Conservation (phyloP, 768 basidiomycete species). For the Podaxis sp. region DNA sequence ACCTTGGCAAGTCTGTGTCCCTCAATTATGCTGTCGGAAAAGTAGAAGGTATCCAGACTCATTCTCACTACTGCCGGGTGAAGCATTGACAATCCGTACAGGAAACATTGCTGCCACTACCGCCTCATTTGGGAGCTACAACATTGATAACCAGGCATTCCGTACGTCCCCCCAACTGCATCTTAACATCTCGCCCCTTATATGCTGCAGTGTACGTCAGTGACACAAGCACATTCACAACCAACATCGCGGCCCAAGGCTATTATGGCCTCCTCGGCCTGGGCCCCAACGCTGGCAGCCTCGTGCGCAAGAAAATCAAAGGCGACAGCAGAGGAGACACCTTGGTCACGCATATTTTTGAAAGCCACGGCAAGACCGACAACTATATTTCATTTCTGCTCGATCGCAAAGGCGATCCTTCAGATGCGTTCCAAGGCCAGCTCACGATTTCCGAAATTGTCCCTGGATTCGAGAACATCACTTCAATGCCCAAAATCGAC, state of each 20-base stretch:
- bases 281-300: constrained; percentile 73
- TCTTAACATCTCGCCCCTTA: background rate
- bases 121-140: constrained; percentile 54
- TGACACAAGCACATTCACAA: constrained; percentile 62
- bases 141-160: constrained; percentile 64
- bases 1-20: constrained; percentile 54
- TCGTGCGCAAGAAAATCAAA: constrained; percentile 53
- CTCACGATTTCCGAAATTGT: constrained; percentile 68
- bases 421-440: constrained; percentile 54
- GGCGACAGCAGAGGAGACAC: constrained; percentile 50
- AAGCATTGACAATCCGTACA: constrained; percentile 19
- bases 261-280: constrained; percentile 75
- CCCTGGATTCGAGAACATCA: constrained; percentile 59
- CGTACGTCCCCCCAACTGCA: constrained; percentile 37
- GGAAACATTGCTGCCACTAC: constrained; percentile 56
- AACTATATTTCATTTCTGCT: constrained; percentile 74
- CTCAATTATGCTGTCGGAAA: constrained; percentile 70
- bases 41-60: constrained; percentile 46
- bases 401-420: constrained; percentile 55
- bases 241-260: constrained; percentile 56
- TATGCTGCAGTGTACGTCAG: constrained; percentile 54
- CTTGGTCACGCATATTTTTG: constrained; percentile 64
- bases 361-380: constrained; percentile 47
- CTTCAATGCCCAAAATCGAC: constrained; percentile 59
- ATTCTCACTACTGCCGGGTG: background rate